These are phyloP conservation scores for Lophiostoma macrostomum DNA, from an alignment of 495 filamentous ascomycete species.

Conservation along the genomic window DNA sequence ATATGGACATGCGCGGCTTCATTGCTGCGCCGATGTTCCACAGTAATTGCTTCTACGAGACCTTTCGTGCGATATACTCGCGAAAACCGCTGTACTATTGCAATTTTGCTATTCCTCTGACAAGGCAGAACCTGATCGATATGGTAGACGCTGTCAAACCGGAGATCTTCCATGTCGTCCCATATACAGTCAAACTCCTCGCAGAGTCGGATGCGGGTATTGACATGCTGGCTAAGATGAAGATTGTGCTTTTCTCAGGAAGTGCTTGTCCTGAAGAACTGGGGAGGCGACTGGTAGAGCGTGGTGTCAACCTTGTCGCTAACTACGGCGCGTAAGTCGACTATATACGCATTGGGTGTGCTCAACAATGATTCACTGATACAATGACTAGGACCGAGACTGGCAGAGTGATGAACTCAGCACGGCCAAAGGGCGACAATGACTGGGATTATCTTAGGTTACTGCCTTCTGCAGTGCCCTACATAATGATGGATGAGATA, in stretches of 20 bases:
- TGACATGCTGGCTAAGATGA: conserved; percentile 38
- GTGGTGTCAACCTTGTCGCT: conserved; percentile 53
- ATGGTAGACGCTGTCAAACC: conserved; percentile 7
- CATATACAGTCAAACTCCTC: conserved; percentile 50
- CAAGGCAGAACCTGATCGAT: neutral
- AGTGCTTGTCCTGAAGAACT: conserved; percentile 36
- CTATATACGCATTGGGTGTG: no score
- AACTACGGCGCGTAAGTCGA: conserved; percentile 24
- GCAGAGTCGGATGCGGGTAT: conserved; percentile 47
- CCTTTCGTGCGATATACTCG: neutral
- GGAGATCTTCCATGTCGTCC: conserved; percentile 48
- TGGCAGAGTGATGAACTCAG: conserved; percentile 57
- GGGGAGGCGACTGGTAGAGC: conserved; percentile 51
- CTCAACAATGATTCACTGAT: conserved; percentile 3
- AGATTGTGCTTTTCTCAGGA: conserved; percentile 50
- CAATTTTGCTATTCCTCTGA: neutral
- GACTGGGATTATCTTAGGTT: conserved; percentile 47
- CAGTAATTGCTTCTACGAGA: neutral
- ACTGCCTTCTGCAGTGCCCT: conserved; percentile 31
- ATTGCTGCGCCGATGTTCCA: neutral
- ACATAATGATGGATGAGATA: conserved; percentile 33
- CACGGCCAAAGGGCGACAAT: conserved; percentile 40
- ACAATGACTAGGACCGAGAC: conserved; percentile 49
- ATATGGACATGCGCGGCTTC: conserved; percentile 4
- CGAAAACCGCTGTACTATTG: neutral